Conservation (phyloP, 2,329 filamentous ascomycete genomes). For the Diaporthe eres region DNA sequence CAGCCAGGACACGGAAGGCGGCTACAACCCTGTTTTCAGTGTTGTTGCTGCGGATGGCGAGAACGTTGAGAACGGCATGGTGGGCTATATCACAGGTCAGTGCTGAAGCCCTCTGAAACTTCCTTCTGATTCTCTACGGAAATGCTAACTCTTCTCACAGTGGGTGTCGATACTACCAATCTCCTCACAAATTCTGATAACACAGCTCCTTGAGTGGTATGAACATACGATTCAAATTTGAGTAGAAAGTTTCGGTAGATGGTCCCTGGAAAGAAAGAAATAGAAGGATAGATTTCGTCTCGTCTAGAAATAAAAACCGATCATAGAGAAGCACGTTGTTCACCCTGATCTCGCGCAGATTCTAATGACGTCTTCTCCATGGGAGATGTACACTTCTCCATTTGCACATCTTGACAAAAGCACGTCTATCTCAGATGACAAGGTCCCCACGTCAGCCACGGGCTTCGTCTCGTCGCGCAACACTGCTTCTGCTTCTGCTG, state of each 20-base stretch:
- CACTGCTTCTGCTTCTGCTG: background rate
- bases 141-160: background rate
- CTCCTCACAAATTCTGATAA: background rate
- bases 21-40: slow-evolving; percentile 33
- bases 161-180: slow-evolving; percentile 16
- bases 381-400: background rate
- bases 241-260: background rate
- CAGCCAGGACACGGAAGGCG: slow-evolving; percentile 9
- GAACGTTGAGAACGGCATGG: slow-evolving; percentile 36
- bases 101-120: background rate
- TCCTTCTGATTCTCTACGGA: background rate
- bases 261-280: background rate
- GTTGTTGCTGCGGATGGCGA: slow-evolving; percentile 33
- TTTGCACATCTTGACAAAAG: background rate
- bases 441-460: background rate
- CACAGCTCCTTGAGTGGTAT: slow-evolving; percentile 1
- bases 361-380: slow-evolving; percentile 11
- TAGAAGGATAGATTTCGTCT: background rate
- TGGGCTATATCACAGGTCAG: slow-evolving; percentile 33
- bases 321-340: background rate
- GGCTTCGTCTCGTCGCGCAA: background rate
- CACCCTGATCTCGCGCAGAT: background rate
- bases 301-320: background rate
- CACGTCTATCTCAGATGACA: background rate
- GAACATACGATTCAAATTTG: rapidly evolving